A percentile compares a stretch with the other conserved stretches of the same genome.
Evolutionary conservation across 2,329 filamentous ascomycete species (phyloP).

Genomic region (Cladosporium oxysporum): DNA sequence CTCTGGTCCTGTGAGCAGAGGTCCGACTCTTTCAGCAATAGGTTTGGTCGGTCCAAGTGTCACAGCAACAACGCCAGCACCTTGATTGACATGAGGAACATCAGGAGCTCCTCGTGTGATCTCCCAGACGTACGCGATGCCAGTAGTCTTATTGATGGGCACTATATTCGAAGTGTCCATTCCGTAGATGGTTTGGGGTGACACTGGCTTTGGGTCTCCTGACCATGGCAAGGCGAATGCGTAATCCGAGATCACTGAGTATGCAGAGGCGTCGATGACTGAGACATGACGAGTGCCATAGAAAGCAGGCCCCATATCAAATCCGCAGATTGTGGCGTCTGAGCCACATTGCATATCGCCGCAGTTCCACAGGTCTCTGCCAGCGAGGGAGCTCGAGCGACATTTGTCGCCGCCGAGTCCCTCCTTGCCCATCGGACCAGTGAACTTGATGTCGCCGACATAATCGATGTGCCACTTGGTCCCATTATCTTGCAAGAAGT

Average conservation of each 20-base stretch:
- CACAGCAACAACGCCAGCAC: background rate
- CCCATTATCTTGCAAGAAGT: background rate
- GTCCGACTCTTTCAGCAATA: background rate
- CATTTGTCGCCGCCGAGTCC: background rate
- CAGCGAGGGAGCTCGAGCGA: background rate
- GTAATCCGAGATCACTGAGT: background rate
- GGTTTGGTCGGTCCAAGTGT: background rate
- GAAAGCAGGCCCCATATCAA: background rate
- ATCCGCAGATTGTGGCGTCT: background rate
- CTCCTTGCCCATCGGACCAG: background rate
- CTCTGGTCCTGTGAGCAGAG: background rate
- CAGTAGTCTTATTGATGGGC: background rate
- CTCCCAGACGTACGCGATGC: background rate
- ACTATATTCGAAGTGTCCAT: background rate
- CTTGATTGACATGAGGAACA: background rate
- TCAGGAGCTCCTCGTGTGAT: background rate
- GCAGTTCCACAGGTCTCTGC: background rate
- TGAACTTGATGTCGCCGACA: background rate
- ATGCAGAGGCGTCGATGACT: background rate
- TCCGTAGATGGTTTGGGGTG: background rate
- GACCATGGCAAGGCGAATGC: background rate
- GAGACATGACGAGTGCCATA: background rate
- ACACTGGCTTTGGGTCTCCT: background rate
- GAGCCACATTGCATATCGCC: background rate
- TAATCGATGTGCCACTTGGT: constrained; percentile 5